Conservation (phyloP, 371 early-diverging fungal species). For the Mucor piriformis region DNA sequence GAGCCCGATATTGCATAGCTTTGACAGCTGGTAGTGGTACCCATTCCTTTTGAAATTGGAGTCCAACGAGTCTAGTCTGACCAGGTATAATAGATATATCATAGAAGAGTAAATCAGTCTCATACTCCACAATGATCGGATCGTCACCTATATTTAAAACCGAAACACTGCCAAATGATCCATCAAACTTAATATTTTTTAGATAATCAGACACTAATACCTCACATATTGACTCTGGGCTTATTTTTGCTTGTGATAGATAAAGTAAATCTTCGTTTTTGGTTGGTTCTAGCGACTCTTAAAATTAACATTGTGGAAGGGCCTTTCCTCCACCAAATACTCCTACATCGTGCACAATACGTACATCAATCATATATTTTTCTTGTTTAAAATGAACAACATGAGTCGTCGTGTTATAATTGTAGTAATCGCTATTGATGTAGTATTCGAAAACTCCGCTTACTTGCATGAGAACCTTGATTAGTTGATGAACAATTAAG, state of each 20-base stretch:
- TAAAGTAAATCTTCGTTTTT: background rate
- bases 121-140: conserved; percentile 11
- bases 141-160: conserved; percentile 23
- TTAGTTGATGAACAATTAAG: conserved; percentile 21
- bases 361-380: conserved; percentile 53
- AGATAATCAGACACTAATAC: conserved; percentile 28
- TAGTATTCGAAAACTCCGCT: conserved; percentile 52
- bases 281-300: conserved; percentile 6
- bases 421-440: conserved; percentile 45
- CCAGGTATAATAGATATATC: conserved; percentile 10
- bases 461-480: conserved; percentile 36
- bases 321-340: conserved; percentile 59
- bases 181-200: conserved; percentile 22
- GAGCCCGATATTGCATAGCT: conserved; percentile 16
- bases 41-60: conserved; percentile 19
- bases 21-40: conserved; percentile 10
- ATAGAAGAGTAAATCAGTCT: conserved; percentile 8
- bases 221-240: background rate
- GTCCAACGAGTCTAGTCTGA: conserved; percentile 21
- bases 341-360: conserved; percentile 66
- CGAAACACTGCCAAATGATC: conserved; percentile 22
- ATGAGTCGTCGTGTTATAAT: conserved; percentile 44
- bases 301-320: conserved; percentile 52
- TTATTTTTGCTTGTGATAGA: background rate
- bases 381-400: conserved; percentile 42